Evolutionary conservation across 805 yeast species (phyloP), one percentile per base, ranked within the genome.

Genomic region (Ogataea thermomethanolica): DNA sequence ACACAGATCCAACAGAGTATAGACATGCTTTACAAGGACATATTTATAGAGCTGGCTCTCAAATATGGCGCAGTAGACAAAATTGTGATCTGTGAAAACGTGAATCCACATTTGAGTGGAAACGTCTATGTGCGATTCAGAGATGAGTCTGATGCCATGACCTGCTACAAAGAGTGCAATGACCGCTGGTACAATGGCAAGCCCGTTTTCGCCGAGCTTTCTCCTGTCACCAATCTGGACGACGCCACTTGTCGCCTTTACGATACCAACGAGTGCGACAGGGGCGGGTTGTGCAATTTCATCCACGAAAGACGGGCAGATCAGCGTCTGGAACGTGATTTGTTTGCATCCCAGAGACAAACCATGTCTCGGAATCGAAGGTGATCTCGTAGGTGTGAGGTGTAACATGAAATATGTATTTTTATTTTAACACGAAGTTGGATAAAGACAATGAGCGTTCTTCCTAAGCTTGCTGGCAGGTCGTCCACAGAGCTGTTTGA

Each of bases 271-370:
- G 66, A 65, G 10, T 90, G 98, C 57, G 74, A 71, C n/a, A 73
- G 97, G 56, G 91, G 89, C 2, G 84, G 81, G 24, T 74, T 76
- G 54, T 90, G 98, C 63, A 90, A 90, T 61, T 89, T 85, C 61
- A 83, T 88, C 75, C 98, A 90, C 60, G 71, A 81, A 3, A 70
- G 80, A 51, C 62, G 70, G 27, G 87, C 95, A 0, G 56, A 74
- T 2, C 54, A 54, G 6, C 38, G 24, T 5, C 29, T 58, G 4
- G 53, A 51, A 25, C 43, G 49, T 21, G 49, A 33, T 7, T 32
- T 56, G n/a, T 46, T 35, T 39, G 44, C 46, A 14, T 43, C 55
- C 29, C 54, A 56, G 34, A 36, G 45, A 10, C 43, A 37, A 28
- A 28, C 32, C 13, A n/a, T 24, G 33, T 36, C 33, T 12, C 28